These are phyloP conservation scores for Metschnikowia matae DNA, from an alignment of 805 yeast species.

Conservation along the genomic window DNA sequence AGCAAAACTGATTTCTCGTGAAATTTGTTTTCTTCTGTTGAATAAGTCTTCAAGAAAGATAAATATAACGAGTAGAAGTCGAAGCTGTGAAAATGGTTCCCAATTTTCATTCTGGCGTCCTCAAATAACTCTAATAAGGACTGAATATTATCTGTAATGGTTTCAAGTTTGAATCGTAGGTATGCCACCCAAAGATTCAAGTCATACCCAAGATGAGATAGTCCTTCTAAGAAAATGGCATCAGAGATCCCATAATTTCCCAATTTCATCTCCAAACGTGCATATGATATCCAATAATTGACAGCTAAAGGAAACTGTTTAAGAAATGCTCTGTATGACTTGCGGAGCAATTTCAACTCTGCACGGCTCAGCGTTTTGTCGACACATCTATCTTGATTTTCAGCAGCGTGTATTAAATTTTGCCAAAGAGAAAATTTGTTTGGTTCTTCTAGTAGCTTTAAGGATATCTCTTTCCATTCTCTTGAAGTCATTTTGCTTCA, in stretches of 20 bases:
- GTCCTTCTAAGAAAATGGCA: slow-evolving; percentile 20
- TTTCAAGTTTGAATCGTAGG: slow-evolving; percentile 37
- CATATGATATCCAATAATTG: slow-evolving; percentile 57
- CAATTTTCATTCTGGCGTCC: slow-evolving; percentile 45
- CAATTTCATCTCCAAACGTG: slow-evolving; percentile 42
- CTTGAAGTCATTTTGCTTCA: not conserved
- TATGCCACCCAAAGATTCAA: slow-evolving; percentile 50
- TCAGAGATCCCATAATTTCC: slow-evolving; percentile 39
- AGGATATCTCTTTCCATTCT: slow-evolving; percentile 21
- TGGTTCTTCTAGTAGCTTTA: slow-evolving; percentile 31
- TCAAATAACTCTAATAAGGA: slow-evolving; percentile 40
- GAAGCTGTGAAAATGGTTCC: slow-evolving; percentile 48
- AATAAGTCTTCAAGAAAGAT: slow-evolving; percentile 34
- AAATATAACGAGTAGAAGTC: slow-evolving; percentile 52
- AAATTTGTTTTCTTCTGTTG: slow-evolving; percentile 21
- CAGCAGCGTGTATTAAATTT: slow-evolving; percentile 28
- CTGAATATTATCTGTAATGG: slow-evolving; percentile 25
- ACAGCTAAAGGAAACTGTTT: slow-evolving; percentile 46
- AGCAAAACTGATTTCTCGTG: slow-evolving; percentile 36
- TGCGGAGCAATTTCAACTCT: slow-evolving; percentile 31
- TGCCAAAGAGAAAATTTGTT: slow-evolving; percentile 37
- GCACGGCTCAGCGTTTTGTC: slow-evolving; percentile 30
- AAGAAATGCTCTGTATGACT: slow-evolving; percentile 42
- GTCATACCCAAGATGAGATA: slow-evolving; percentile 41
- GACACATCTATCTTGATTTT: slow-evolving; percentile 25